A percentile compares a stretch with the other conserved stretches of the same genome.
These are phyloP conservation scores for Colletotrichum orchidophilum DNA, from an alignment of 2,329 filamentous ascomycete genomes.

Conservation along the genomic window DNA sequence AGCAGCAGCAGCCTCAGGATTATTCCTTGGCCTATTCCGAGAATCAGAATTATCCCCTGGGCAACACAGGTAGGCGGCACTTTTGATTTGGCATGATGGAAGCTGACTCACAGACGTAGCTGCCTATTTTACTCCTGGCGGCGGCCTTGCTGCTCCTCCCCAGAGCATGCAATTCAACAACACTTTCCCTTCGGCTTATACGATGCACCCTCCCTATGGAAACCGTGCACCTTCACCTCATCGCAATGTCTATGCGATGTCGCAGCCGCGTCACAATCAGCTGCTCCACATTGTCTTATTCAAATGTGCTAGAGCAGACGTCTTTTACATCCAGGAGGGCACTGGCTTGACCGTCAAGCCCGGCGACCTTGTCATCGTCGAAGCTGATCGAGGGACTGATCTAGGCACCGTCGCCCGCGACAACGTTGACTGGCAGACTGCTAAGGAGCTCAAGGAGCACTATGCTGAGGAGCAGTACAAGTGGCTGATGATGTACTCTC, in stretches of 20 bases:
- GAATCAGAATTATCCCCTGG: slow-evolving; percentile 45
- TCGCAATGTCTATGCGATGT: slow-evolving; percentile 68
- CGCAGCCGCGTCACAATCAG: slow-evolving; percentile 72
- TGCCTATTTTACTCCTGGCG: slow-evolving; percentile 49
- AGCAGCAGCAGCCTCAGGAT: slow-evolving; percentile 54
- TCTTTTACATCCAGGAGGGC: slow-evolving; percentile 97
- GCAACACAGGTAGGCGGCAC: slow-evolving; percentile 48
- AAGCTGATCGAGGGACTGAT: slow-evolving; percentile 95
- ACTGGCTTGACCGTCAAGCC: slow-evolving; percentile 90
- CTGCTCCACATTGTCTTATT: slow-evolving; percentile 91
- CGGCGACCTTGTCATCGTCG: slow-evolving; percentile 95
- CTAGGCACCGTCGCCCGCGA: slow-evolving; percentile 91
- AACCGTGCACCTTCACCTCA: slow-evolving; percentile 69
- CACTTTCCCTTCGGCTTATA: slow-evolving; percentile 59
- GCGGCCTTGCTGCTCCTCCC: slow-evolving; percentile 43
- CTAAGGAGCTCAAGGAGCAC: slow-evolving; percentile 89
- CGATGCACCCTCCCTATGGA: slow-evolving; percentile 53
- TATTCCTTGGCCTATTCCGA: slow-evolving; percentile 53
- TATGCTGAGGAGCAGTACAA: slow-evolving; percentile 96
- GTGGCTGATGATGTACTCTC: slow-evolving; percentile 99
- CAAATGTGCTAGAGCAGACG: slow-evolving; percentile 94
- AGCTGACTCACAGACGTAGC: slow-evolving; percentile 43
- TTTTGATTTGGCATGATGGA: not conserved
- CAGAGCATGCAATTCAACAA: slow-evolving; percentile 49
- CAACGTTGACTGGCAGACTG: slow-evolving; percentile 87